Evolutionary conservation across 148 eudicot species (phyloP).

Genomic region (Cornus controversa): DNA sequence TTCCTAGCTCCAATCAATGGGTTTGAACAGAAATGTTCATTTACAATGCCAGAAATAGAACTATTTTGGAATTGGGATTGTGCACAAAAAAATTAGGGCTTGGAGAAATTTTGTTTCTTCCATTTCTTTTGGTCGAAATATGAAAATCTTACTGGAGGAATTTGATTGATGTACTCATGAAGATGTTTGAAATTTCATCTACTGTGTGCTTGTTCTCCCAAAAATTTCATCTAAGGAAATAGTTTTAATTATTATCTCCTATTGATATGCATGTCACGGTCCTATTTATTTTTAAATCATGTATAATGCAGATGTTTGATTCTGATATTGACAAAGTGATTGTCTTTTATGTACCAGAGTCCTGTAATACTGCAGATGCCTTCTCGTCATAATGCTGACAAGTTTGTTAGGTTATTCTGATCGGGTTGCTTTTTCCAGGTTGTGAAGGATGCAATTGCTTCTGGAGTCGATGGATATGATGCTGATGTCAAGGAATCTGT

Average conservation of each 20-base stretch:
- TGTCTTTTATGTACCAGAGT: neutral
- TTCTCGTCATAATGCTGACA: neutral
- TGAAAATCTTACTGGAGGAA: neutral
- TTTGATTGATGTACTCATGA: neutral
- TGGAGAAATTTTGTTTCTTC: neutral
- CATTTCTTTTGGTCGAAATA: neutral
- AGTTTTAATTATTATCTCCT: too few relatives aligned
- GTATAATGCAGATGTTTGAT: neutral
- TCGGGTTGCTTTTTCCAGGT: slow-evolving; percentile 40
- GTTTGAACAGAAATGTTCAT: too few relatives aligned
- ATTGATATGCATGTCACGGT: neutral
- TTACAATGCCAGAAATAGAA: too few relatives aligned
- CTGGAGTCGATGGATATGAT: slow-evolving; percentile 90
- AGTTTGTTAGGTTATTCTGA: slow-evolving; percentile 4
- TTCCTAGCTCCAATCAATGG: too few relatives aligned
- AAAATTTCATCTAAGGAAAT: neutral
- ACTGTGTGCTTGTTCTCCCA: neutral
- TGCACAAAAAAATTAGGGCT: neutral
- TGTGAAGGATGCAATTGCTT: slow-evolving; percentile 75
- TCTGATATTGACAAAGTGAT: neutral
- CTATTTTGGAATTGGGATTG: neutral
- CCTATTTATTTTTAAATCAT: neutral
- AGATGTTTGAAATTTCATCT: neutral
- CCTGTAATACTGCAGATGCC: neutral
- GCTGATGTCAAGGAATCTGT: slow-evolving; percentile 64